Base-by-base conservation (phyloP, 768 basidiomycete genomes). In the Podaxis carcinomalis region DNA sequence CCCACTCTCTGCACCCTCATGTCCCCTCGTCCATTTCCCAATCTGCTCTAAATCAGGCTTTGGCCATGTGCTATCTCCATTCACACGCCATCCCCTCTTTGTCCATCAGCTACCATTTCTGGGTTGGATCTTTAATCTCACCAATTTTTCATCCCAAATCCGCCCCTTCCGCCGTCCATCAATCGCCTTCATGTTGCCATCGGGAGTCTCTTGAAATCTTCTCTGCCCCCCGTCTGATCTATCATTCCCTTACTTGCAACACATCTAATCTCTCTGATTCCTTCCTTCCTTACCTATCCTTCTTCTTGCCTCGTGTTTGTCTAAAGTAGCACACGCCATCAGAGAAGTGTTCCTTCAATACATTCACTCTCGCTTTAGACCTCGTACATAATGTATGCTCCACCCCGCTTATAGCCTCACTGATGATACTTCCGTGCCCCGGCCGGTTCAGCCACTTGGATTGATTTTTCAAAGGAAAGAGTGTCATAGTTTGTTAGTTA, bases 301-400 rank as follows among this genome's bases (percentile, higher is more conserved):
- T 28, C 54, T 27, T 14, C 56, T 16, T 36, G 57, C 57, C 57
- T 57, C 47, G 57, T 57, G 56, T 57, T 47, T n/a, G 19, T 21
- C 46, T 36, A n/a, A 21, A 49, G 11, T 50, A 49, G 25, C 57
- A 57, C 57, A 50, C 40, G 49, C 23, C 57, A 57, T 57, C 49
- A 50, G n/a, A 57, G 46, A 57, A 57, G 57, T 23, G 10, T 54
- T 54, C 57, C 23, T 37, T 58, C 23, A 21, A 53, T 53, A 53
- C 51, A 37, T 35, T 37, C 28, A 56, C 28, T 21, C 44, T 27
- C 21, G 13, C 44, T 47, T 44, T 40, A 16, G 39, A 9, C 35
- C 28, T 54, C 25, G 42, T 52, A 60, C 59, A 52, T 53, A 53
- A 60, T 60, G 25, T 4, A 27, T 19, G 27, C 51, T 35, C 51